Base-by-base conservation (phyloP, 768 basidiomycete genomes). In the Boletus eberwhitei region DNA sequence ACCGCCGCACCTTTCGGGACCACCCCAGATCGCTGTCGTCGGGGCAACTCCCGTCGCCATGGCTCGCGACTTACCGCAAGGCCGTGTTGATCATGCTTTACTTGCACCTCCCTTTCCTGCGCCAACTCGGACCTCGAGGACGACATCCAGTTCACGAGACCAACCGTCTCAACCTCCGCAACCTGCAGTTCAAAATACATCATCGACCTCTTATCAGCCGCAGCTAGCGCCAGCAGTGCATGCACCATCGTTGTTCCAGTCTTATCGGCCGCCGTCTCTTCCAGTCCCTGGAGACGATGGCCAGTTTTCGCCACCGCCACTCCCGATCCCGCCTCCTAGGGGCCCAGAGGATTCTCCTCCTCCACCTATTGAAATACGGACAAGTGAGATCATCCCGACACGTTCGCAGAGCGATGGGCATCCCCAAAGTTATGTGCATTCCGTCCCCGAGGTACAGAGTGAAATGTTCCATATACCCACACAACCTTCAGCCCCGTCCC, bases 21-120 rank as follows among this genome's bases (percentile, higher is more conserved):
- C 59, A 24, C 69, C 69, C 4, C 69, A 72, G 46, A 71, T 71
- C 17, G 61, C 69, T 24, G 59, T 71, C 19, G 65, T 71, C 12
- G 66, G 63, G 26, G 66, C 69, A 45, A 72, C 69, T 21, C 69
- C 69, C 5, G 21, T 61, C 19, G 39, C 60, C 14, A 36, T 50
- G 16, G 21, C 46, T 24, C 55, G 52, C 21, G 61, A 72, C 9
- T 50, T 71, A n/a, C 69, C 69, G 11, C 57, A 61, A 8, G 45
- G 47, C 36, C 59, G 50, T 35, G 52, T 71, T 36, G 59, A 71
- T 52, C 54, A 61, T 49, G 37, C 48, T 26, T 43, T 72, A 2
- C 66, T 71, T 39, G 65, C 52, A 0, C 69, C 69, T 21, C 52
- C 69, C 16, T 59, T 69, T 57, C 60, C 69, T 29, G 58, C 68